Percentiles rank a stretch among this genome's conserved stretches.
phyloP scores from a whole-genome alignment of 306 rosid genomes.

The Ammopiptanthus mongolicus region DNA sequence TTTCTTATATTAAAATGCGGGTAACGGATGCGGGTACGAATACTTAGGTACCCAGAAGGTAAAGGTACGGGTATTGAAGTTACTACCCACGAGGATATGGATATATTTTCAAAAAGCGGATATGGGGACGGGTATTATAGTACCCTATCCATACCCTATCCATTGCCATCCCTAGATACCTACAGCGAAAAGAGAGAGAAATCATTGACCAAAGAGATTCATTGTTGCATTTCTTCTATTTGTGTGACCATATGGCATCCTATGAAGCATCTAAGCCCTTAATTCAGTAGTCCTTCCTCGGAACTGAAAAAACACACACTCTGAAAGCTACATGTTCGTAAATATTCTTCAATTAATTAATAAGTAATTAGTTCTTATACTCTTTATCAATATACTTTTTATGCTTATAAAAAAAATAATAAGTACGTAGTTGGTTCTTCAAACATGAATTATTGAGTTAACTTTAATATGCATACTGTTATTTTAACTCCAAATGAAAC shows the following conservation, averaged over 20 bases:
- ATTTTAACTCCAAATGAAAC: background rate
- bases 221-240: conserved; percentile 26
- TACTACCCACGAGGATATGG: no score
- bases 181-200: conserved; percentile 12
- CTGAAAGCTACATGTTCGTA: background rate
- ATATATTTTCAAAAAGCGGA: no score
- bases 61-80: no score
- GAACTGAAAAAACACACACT: background rate
- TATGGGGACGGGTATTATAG: no score
- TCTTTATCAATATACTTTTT: no score
- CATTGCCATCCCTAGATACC: no score
- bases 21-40: no score
- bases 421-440: background rate
- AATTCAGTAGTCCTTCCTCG: background rate
- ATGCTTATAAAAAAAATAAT: no score
- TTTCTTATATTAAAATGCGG: no score
- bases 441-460: background rate
- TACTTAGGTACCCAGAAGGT: no score
- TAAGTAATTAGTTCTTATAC: background rate
- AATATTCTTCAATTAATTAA: background rate
- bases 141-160: no score
- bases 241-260: conserved; percentile 28
- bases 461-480: background rate
- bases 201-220: conserved; percentile 34
- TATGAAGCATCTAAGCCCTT: conserved; percentile 14